Evolutionary conservation across 441 rosid species (phyloP).

Genomic region (Biscutella laevigata): DNA sequence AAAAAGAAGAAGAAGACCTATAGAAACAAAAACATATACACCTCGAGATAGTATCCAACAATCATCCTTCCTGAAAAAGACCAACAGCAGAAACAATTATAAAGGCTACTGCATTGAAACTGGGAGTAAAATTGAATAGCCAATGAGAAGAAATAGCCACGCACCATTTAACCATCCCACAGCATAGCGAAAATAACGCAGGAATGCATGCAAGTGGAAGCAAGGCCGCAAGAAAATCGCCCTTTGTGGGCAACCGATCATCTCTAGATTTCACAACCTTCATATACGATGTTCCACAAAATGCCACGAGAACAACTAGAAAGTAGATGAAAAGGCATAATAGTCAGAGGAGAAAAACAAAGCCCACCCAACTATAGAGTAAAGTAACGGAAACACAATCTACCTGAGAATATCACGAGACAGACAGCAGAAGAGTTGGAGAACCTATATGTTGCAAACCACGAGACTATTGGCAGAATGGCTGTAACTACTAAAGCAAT

Average conservation of each 20-base stretch:
- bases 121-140: constrained; percentile 13
- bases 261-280: constrained; percentile 90
- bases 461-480: constrained; percentile 90
- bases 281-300: constrained; percentile 86
- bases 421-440: constrained; percentile 88
- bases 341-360: constrained; percentile 9
- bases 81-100: constrained; percentile 10
- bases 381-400: constrained; percentile 18
- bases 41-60: constrained; percentile 94
- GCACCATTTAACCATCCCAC: constrained; percentile 96
- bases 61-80: constrained; percentile 93
- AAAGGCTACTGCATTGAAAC: constrained; percentile 6
- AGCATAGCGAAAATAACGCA: constrained; percentile 77
- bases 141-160: constrained; percentile 25
- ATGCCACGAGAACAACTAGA: constrained; percentile 86
- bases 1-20: constrained; percentile 93
- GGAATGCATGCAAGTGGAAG: constrained; percentile 98
- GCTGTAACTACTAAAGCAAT: constrained; percentile 89
- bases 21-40: constrained; percentile 67
- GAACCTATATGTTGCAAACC: constrained; percentile 96
- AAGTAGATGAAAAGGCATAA: constrained; percentile 26
- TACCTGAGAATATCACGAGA: constrained; percentile 83
- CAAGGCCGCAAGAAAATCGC: constrained; percentile 94
- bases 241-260: constrained; percentile 78
- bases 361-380: constrained; percentile 2